These are phyloP conservation scores for Corymbia citriodora DNA, from an alignment of 441 rosid genomes.

Conservation along the genomic window DNA sequence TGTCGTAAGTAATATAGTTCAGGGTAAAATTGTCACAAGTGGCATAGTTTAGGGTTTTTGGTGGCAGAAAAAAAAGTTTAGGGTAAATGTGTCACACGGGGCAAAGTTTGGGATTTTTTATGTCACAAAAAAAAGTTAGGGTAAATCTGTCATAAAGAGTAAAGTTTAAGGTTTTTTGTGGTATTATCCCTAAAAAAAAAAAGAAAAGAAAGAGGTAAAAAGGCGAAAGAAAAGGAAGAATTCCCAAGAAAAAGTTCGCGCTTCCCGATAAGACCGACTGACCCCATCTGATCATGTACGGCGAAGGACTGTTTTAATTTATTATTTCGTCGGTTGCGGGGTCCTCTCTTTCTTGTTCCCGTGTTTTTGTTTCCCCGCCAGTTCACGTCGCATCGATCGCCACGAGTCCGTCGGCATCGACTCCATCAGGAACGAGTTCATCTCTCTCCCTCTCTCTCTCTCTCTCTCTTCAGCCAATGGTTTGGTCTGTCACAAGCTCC, in stretches of 20 bases:
- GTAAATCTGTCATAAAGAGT: too few species aligned
- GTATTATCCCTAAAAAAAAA: too few species aligned
- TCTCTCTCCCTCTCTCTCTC: rapidly evolving
- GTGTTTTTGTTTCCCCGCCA: neutral
- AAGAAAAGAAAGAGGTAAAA: rapidly evolving
- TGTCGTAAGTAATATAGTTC: too few species aligned
- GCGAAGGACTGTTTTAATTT: neutral
- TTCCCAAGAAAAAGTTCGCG: neutral
- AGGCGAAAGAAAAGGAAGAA: neutral
- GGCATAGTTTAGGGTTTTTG: too few species aligned
- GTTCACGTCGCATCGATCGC: neutral
- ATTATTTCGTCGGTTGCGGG: neutral
- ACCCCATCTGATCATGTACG: neutral
- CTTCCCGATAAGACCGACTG: neutral
- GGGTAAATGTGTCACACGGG: too few species aligned
- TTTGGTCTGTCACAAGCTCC: neutral
- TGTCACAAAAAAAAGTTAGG: too few species aligned
- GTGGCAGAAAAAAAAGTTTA: too few species aligned
- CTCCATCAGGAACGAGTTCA: neutral
- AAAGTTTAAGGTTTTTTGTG: too few species aligned
- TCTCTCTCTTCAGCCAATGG: neutral
- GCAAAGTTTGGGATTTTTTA: too few species aligned
- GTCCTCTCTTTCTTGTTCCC: rapidly evolving
- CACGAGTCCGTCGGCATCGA: neutral
- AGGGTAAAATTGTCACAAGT: too few species aligned